Base-by-base conservation (phyloP, 805 yeast genomes). In the Kodamaea leandrae region DNA sequence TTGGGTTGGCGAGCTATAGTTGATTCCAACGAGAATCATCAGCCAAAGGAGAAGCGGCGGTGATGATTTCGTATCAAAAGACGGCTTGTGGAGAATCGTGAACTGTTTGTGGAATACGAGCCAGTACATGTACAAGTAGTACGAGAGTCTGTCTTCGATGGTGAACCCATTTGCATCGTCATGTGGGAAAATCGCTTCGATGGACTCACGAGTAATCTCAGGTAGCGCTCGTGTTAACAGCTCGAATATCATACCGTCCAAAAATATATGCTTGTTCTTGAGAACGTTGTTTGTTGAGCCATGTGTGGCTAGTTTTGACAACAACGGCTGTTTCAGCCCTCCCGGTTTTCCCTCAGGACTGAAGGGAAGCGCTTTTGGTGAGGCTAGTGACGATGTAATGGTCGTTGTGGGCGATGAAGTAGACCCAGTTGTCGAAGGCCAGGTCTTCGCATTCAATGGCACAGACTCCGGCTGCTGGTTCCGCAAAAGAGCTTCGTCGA, bases 1-100 rank as follows among this genome's bases (percentile, higher is more conserved):
- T 8, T 19, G 54, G 28, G 28, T 35, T 16, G 52, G 48, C 16
- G 48, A 50, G 41, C 57, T 57, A 58, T 64, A 72, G 42, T 67
- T 66, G 18, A 82, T 74, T 0, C 88, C 88, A 23, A 81, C 55
- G 29, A 78, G 50, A 9, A 79, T 62, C 79, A 82, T 80, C 4
- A 81, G 55, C 37, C 78, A 57, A 19, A 82, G 53, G 19, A 82
- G 58, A 8, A 80, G 60, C 0, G 78, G 72, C 4, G 78, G 77
- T 0, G 77, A 63, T 1, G 54, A 52, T 14, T 60, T 55, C 1
- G 83, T 74, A 29, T 63, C 65, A 45, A 82, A 82, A 4, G 85
- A 40, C 15, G 43, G 43, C 19, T 35, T 40, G 26, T 40, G 43
- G 25, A 40, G 18, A 9, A 40, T 65, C 2, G 84, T 74, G 45